Evolutionary conservation across 257 asterid species (phyloP).

Genomic region (Solanum appendiculatum): DNA sequence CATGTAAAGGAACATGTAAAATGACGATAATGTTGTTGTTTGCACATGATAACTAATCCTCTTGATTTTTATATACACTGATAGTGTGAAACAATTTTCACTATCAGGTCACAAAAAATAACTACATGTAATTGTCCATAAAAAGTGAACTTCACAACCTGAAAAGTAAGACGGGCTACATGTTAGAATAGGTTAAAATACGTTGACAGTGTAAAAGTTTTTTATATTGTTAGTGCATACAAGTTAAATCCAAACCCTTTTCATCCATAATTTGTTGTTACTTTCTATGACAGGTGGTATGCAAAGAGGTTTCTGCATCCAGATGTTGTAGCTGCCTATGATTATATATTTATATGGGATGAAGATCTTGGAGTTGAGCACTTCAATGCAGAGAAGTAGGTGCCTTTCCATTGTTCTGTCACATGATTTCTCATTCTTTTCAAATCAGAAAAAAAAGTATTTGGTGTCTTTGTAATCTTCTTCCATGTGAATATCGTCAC

Average conservation of each 20-base stretch:
- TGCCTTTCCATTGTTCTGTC: not conserved
- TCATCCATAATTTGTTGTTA: not conserved
- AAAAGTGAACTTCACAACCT: not conserved
- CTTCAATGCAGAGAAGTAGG: slow-evolving; percentile 77
- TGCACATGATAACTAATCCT: not conserved
- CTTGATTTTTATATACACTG: not conserved
- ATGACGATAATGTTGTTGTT: not conserved
- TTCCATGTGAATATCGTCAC: not conserved
- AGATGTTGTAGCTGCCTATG: slow-evolving; percentile 91
- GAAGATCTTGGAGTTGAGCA: slow-evolving; percentile 99
- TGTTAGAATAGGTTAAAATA: not conserved
- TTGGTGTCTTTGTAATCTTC: not conserved
- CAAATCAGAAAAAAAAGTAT: not conserved
- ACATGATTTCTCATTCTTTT: not conserved
- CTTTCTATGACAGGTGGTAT: slow-evolving; percentile 64
- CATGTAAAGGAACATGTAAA: not conserved
- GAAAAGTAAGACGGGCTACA: not conserved
- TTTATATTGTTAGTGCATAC: not conserved
- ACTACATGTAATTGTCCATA: not conserved
- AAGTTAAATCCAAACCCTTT: not conserved
- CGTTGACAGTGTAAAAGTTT: not conserved
- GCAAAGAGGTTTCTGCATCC: slow-evolving; percentile 99
- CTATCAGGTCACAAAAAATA: not conserved
- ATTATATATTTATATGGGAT: slow-evolving; percentile 96
- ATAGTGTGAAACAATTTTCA: not conserved